Conservation (phyloP, 2,329 filamentous ascomycete species). For the Aspergillus luchuensis region DNA sequence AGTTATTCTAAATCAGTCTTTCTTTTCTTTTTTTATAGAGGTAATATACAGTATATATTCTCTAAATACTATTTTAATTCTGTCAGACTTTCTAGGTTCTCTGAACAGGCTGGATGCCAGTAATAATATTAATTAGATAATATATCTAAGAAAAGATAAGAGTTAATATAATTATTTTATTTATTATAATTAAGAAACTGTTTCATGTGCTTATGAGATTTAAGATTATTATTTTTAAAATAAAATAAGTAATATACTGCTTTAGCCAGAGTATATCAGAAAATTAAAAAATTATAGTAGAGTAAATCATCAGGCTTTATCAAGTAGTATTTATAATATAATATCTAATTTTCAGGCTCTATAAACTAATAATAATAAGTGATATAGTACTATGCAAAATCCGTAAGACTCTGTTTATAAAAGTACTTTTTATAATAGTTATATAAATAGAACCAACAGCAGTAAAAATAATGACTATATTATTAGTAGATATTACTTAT, state of each 20-base stretch:
- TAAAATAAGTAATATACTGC: constrained; percentile 17
- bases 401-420: not conserved
- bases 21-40: not conserved
- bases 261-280: constrained; percentile 17
- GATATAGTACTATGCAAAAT: constrained; percentile 17
- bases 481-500: not conserved
- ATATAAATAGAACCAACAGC: constrained; percentile 21
- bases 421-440: constrained; percentile 11
- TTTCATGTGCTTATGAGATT: constrained; percentile 1
- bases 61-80: not conserved
- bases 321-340: constrained; percentile 16
- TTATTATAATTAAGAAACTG: constrained; percentile 9
- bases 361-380: constrained; percentile 16
- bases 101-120: constrained; percentile 6
- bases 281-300: constrained; percentile 17
- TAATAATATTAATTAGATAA: constrained; percentile 3
- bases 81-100: not conserved
- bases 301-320: constrained; percentile 13
- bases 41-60: constrained; percentile 6
- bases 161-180: constrained; percentile 8
- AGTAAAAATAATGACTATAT: constrained; percentile 9
- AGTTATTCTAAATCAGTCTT: not conserved
- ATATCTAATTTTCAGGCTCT: constrained; percentile 8
- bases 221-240: constrained; percentile 5
- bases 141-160: not conserved